Conservation (phyloP, 169 alveolate genomes). For the Fabrea salina region DNA sequence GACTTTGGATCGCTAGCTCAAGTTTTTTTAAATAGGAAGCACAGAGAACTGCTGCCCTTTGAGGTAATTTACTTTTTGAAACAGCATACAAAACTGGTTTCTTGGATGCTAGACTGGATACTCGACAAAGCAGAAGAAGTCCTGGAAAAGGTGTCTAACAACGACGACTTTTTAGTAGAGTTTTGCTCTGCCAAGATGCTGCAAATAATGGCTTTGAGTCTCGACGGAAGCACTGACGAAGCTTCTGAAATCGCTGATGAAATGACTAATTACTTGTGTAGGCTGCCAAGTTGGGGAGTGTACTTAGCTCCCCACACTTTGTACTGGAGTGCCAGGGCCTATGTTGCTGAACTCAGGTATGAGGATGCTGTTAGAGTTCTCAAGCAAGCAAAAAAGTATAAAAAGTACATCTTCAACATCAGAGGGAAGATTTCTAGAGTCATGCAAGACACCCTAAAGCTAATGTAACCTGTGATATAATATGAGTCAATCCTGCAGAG, state of each 20-base stretch:
- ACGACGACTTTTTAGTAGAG: constrained; percentile 31
- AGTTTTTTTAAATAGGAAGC: constrained; percentile 24
- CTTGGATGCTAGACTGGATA: constrained; percentile 28
- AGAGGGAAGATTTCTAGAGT: constrained; percentile 35
- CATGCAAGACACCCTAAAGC: constrained; percentile 33
- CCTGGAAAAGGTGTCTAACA: constrained; percentile 3
- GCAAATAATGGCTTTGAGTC: constrained; percentile 39
- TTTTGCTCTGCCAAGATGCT: constrained; percentile 41
- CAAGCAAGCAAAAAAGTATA: constrained; percentile 30
- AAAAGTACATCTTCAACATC: constrained; percentile 36
- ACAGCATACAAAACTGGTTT: constrained; percentile 43
- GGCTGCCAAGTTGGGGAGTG: background rate
- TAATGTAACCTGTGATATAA: too few relatives aligned
- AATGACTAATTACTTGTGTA: background rate
- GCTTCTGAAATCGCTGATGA: constrained; percentile 38
- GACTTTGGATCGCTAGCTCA: constrained; percentile 52
- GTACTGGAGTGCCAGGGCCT: constrained; percentile 46
- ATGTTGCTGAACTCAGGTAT: constrained; percentile 29
- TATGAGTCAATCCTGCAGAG: too few relatives aligned
- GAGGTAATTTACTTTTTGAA: constrained; percentile 52
- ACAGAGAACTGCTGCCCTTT: constrained; percentile 35
- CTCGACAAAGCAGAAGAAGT: constrained; percentile 8
- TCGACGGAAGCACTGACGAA: constrained; percentile 47
- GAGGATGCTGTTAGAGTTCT: constrained; percentile 31
- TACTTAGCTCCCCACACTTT: constrained; percentile 40